Base-by-base conservation (phyloP, 345 rosid genomes). In the Brassica cretica region DNA sequence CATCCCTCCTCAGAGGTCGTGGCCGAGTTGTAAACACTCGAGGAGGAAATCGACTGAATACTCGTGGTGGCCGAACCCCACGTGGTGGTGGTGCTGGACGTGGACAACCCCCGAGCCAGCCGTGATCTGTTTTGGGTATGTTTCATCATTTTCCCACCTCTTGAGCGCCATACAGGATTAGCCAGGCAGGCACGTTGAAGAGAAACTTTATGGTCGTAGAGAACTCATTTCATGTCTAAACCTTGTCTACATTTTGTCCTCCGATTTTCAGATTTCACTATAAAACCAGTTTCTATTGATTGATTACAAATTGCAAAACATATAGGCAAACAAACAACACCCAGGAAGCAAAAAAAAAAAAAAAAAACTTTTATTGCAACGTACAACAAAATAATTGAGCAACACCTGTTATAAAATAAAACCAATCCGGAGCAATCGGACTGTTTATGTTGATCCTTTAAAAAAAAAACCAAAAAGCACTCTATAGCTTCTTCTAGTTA, bases 81-180 rank as follows among this genome's bases (percentile, higher is more conserved):
- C 90, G 44, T 33, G 83, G 83, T 21, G 55, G 55, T 19, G 51
- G 51, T 14, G 55, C 16, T 49, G 55, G 56, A 51, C 83, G 83
- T 59, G 92, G 86, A 27, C 91, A 65, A 71, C 16, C 71, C 41
- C 70, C 94, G 2, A 80, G 84, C 73, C 85, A 82, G 18, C 86
- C 87, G 25, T 84, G 83, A 83, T 74, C 27, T 62, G 41, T 69
- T 64, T 10, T 59, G 41, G 46, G 35, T 72, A 18, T 9, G 62
- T 30, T 59, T 18, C 37, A 12, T 8, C 5, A 62, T 16, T 33
- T 44, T 72, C 62, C 46, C 74, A 55, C 62, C 25, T 24, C 12
- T 70, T 53, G 14, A 58, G 33, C 33, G 33, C 33, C 39, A 55
- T 72, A 29, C 62, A 30, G 61, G 56, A 15, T 24, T 49, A 30